These are phyloP conservation scores for Chaetomium olivaceum DNA, from an alignment of 2,329 filamentous ascomycete genomes.

Conservation along the genomic window DNA sequence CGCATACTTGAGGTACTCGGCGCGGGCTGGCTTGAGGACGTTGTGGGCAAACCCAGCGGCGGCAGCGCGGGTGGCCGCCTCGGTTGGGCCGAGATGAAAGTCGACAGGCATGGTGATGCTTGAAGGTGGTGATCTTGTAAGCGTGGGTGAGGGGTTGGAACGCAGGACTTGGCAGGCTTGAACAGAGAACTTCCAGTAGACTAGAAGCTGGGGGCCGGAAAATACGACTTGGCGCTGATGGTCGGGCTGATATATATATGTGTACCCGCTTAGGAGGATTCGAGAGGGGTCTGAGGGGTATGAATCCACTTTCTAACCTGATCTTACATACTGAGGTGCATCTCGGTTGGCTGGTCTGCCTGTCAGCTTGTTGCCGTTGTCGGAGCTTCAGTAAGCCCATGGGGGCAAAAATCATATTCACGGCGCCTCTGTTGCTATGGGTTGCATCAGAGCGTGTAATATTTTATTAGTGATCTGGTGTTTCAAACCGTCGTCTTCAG, in stretches of 20 bases:
- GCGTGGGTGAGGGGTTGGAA: neutral
- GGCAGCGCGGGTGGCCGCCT: slow-evolving; percentile 29
- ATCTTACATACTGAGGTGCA: neutral
- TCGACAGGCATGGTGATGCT: slow-evolving; percentile 29
- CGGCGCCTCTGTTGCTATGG: neutral
- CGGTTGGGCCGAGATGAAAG: slow-evolving; percentile 31
- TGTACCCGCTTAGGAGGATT: no score
- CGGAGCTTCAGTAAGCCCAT: neutral
- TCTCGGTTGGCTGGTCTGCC: neutral
- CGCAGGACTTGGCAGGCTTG: neutral
- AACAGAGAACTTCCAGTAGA: neutral
- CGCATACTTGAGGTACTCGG: slow-evolving; percentile 27
- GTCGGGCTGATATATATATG: neutral
- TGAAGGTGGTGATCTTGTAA: neutral
- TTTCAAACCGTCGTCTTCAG: neutral
- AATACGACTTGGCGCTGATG: neutral
- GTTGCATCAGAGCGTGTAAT: neutral
- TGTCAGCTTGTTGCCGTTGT: neutral
- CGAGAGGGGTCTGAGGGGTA: neutral
- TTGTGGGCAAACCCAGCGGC: slow-evolving; percentile 31
- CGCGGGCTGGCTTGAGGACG: slow-evolving; percentile 31
- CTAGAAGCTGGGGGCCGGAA: neutral
- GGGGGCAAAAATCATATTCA: neutral
- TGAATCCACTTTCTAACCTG: neutral
- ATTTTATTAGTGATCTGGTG: neutral